A percentile compares a stretch with the other conserved stretches of the same genome.
Conservation (phyloP, 768 basidiomycete species). For the Leccinum variicolor region DNA sequence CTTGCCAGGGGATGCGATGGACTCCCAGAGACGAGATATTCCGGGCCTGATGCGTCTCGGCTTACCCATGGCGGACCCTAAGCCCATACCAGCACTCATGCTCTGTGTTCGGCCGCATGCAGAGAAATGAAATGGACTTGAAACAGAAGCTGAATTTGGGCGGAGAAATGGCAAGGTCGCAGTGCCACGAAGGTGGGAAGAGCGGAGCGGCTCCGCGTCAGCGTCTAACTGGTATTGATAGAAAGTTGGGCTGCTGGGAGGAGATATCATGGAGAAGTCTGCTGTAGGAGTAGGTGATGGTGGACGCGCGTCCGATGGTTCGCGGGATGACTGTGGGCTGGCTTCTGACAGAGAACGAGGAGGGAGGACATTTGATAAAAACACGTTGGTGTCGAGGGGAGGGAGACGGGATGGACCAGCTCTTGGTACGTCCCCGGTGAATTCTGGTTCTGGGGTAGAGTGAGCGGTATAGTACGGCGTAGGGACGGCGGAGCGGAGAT, state of each 20-base stretch:
- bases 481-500: constrained; percentile 18
- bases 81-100: constrained; percentile 19
- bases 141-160: constrained; percentile 20
- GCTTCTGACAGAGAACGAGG: constrained; percentile 24
- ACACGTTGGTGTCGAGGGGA: constrained; percentile 18
- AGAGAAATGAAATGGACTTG: constrained; percentile 20
- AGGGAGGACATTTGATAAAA: constrained; percentile 1
- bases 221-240: constrained; percentile 28
- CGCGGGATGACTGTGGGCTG: constrained; percentile 22
- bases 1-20: constrained; percentile 30
- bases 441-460: constrained; percentile 29
- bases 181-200: constrained; percentile 18
- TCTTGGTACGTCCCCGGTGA: constrained; percentile 12
- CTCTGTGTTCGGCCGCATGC: constrained; percentile 25
- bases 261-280: constrained; percentile 46
- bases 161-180: constrained; percentile 33
- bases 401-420: constrained; percentile 29
- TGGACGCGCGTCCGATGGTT: constrained; percentile 28
- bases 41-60: constrained; percentile 28
- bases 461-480: constrained; percentile 34
- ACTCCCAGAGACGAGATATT: constrained; percentile 34
- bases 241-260: constrained; percentile 35
- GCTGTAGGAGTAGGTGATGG: constrained; percentile 44
- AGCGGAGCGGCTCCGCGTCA: constrained; percentile 22
- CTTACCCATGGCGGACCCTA: constrained; percentile 21